Base-by-base conservation (phyloP, 257 asterid species). In the Parsonsia alboflavescens region DNA sequence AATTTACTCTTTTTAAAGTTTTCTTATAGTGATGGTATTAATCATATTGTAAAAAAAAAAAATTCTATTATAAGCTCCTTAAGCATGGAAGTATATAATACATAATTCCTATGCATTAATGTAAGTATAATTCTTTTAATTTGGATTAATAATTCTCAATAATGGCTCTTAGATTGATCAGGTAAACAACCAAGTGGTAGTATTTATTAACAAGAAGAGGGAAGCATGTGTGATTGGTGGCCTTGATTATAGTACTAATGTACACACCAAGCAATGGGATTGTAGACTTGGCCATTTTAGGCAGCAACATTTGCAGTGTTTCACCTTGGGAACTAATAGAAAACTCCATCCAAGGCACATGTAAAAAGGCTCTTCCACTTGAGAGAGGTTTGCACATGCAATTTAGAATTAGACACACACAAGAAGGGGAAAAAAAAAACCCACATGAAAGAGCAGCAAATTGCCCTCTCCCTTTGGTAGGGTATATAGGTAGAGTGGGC, bases 161-260 rank as follows among this genome's bases (percentile, higher is more conserved):
- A 15, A 1, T 46, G 7, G 46, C 46, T 1, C 46, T 7, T 7
- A 42, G 9, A 7, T 33, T 1, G 46, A 42, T 42, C 9, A 42
- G 46, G 46, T 42, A 42, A 42, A 42, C 46, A 42, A 3, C 46
- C 46, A 42, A 42, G 9, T 42, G 46, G 10, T 39, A 50, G 12
- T 53, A 57, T 24, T 39, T 3, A 72, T 24, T 57, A 72, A 56
- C 42, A 7, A 22, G 5, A 7, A 22, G 5, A 73, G 76, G 44
- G 44, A 72, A 52, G 19, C 76, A 72, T 72, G 76, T 72, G 39
- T 57, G 68, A 72, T 72, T 13, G 41, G 56, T 42, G 69, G 48
- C 68, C 69, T n/a, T 42, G 45, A 72, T 57, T 72, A 54, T 36
- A 72, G 39, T 33, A 33, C 3, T 33, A 3, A 39, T 36, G 36